Base-by-base conservation (phyloP, 2,329 filamentous ascomycete species). In the Reticulascus tulasneorum region DNA sequence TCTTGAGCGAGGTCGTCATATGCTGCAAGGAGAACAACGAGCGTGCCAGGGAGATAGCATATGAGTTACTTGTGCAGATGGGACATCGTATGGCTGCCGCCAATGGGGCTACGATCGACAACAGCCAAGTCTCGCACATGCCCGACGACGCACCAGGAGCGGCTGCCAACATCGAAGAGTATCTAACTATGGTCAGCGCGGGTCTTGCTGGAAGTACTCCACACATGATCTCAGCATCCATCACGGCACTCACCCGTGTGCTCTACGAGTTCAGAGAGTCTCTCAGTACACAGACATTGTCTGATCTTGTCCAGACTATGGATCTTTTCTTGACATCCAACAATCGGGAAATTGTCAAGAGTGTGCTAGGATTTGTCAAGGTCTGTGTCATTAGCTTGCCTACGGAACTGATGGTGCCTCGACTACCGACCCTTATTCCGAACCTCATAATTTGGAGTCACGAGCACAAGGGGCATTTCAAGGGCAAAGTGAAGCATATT, bases 1-100 rank as follows among this genome's bases (percentile, higher is more conserved):
- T 96, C 29, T 74, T 98, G 6, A 89, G 89, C 4, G 93, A 98
- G 64, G 88, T 97, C 22, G 90, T 98, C 34, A 89, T 98, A 45
- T 86, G 87, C 44, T 94, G 89, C 64, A 98, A 98, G 62, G 93
- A 98, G 66, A 88, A 93, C 54, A 98, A 98, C 55, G 93, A 98
- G 62, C 89, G 89, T 55, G 90, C 93, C 0, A 77, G 93, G 45
- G 89, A 86, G 35, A 81, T 84, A 3, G 91, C 93, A 0, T 98
- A 96, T 56, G 87, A 94, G 33, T 72, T 97, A 12, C 75, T 98
- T 10, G 85, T 98, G 16, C 73, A 85, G 28, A 90, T 97, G 77
- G 90, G 88, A 12, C 78, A 88, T 56, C 85, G 82, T 49, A 89
- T 96, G 71, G 66, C 62, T 5, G 57, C 63, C 7, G 77, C 79